Evolutionary conservation across 768 basidiomycete species (phyloP).

Genomic region (Mycena venus): DNA sequence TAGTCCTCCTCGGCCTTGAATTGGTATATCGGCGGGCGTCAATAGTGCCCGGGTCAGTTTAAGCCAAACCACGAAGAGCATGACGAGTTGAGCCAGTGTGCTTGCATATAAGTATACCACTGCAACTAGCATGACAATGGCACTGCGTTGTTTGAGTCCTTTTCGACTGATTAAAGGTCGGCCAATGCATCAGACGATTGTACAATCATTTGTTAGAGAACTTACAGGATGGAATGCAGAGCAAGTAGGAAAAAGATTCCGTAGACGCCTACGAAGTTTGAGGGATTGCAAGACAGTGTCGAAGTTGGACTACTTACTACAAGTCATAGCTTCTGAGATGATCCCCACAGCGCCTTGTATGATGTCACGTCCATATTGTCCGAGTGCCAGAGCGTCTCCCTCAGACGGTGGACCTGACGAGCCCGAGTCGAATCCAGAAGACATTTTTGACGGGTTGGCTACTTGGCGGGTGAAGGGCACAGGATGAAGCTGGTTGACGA

Average conservation of each 20-base stretch:
- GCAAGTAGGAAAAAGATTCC: not conserved
- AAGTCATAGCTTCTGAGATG: not conserved
- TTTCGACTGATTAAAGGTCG: not conserved
- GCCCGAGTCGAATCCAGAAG: too few relatives aligned
- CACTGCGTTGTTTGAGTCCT: not conserved
- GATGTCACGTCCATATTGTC: too few relatives aligned
- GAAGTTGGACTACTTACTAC: not conserved
- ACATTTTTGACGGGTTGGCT: too few relatives aligned
- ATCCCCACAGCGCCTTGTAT: not conserved
- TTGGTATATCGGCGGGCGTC: not conserved
- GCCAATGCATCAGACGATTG: too few relatives aligned
- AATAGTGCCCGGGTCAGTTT: not conserved
- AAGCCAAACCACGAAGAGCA: not conserved
- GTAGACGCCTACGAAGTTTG: not conserved
- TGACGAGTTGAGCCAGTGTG: not conserved
- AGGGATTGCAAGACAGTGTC: not conserved
- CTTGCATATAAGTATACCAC: not conserved
- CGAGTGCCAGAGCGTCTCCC: too few relatives aligned
- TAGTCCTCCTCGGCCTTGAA: not conserved
- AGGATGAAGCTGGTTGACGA: too few relatives aligned
- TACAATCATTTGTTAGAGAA: not conserved
- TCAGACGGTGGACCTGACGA: too few relatives aligned
- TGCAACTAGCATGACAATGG: not conserved
- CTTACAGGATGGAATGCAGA: not conserved
- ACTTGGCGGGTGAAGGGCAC: too few relatives aligned